phyloP scores from a whole-genome alignment of 2,329 filamentous ascomycete genomes.

The Botryotinia calthae region DNA sequence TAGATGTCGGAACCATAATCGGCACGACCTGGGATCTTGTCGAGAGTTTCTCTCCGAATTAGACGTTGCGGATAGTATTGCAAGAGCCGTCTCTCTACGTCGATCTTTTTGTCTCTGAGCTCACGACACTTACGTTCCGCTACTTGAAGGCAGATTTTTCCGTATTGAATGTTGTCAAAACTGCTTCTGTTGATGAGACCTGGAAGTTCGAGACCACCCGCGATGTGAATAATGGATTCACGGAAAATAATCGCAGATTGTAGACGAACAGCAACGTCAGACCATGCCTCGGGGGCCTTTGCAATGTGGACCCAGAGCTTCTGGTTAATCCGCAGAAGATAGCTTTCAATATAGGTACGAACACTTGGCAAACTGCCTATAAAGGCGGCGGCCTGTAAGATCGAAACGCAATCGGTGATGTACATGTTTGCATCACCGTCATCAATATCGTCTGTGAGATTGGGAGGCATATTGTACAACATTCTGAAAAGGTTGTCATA shows the following conservation, averaged over 20 bases:
- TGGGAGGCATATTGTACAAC: constrained; percentile 28
- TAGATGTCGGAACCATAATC: constrained; percentile 36
- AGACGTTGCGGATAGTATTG: constrained; percentile 31
- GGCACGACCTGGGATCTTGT: constrained; percentile 29
- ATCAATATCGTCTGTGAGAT: constrained; percentile 24
- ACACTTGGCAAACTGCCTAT: constrained; percentile 27
- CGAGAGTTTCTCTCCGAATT: constrained; percentile 23
- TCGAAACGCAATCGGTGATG: constrained; percentile 26
- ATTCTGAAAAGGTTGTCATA: constrained; percentile 37
- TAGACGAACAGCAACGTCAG: constrained; percentile 30
- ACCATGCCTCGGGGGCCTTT: constrained; percentile 29
- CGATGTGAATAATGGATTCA: constrained; percentile 35
- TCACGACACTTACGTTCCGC: constrained; percentile 29
- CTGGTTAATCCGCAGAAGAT: constrained; percentile 31
- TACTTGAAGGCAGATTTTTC: constrained; percentile 22
- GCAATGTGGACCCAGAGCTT: constrained; percentile 33
- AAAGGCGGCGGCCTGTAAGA: constrained; percentile 31
- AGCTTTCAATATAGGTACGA: constrained; percentile 29
- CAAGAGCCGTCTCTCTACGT: constrained; percentile 29
- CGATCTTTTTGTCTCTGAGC: constrained; percentile 30
- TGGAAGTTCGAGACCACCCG: constrained; percentile 28
- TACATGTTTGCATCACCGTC: constrained; percentile 11
- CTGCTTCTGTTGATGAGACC: constrained; percentile 23
- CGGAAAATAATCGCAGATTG: constrained; percentile 35
- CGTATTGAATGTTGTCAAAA: constrained; percentile 14